Conservation (phyloP, 169 alveolate genomes). For the Hepatocystis sp. region DNA sequence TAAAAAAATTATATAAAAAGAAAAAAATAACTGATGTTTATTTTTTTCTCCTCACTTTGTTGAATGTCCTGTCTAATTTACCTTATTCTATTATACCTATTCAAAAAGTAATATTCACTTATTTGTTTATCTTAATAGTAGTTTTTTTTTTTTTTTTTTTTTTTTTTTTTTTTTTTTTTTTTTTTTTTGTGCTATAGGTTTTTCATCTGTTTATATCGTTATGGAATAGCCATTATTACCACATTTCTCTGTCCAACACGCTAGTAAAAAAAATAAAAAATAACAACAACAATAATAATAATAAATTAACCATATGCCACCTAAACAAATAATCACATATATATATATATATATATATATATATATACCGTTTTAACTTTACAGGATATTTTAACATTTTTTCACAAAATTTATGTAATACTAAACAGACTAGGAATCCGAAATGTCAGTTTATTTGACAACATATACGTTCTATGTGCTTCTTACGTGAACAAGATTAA, state of each 20-base stretch:
- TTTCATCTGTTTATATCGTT: slow-evolving; percentile 29
- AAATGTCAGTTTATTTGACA: slow-evolving; percentile 70
- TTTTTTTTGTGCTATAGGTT: slow-evolving; percentile 19
- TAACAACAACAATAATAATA: too few relatives aligned
- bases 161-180: too few relatives aligned
- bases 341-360: too few relatives aligned
- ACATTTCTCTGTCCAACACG: slow-evolving; percentile 61
- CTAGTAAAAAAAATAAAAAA: slow-evolving; percentile 43
- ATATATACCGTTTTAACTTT: too few relatives aligned
- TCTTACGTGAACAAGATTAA: slow-evolving; percentile 70
- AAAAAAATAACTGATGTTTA: slow-evolving; percentile 43
- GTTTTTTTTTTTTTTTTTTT: too few relatives aligned
- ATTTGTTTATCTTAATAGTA: too few relatives aligned
- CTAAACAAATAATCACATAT: too few relatives aligned
- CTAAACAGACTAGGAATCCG: slow-evolving; percentile 58
- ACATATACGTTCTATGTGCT: slow-evolving; percentile 49
- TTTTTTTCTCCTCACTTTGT: slow-evolving; percentile 57
- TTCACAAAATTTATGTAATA: slow-evolving; percentile 58
- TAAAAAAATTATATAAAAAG: slow-evolving; percentile 64
- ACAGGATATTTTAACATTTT: slow-evolving; percentile 62
- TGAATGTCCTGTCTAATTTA: slow-evolving; percentile 43
- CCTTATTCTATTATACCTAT: slow-evolving; percentile 71
- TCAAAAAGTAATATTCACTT: slow-evolving; percentile 32
- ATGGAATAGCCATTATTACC: slow-evolving; percentile 66
- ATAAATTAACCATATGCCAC: too few relatives aligned